Evolutionary conservation across 345 rosid genomes (phyloP), one percentile per base, ranked within the genome.

Genomic region (Lepidium sativum): DNA sequence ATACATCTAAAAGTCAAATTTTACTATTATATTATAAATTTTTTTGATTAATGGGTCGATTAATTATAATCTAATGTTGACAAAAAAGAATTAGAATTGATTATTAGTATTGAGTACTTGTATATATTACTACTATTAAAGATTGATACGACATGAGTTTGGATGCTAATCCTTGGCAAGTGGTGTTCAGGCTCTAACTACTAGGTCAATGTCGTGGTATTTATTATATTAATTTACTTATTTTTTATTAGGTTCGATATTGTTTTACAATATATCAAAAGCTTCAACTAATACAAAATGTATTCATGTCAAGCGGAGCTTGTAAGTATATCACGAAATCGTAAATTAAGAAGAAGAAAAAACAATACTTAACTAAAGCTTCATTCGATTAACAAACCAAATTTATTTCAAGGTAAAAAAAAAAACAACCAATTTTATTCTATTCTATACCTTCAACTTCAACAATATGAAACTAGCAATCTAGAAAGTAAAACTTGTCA

Each of bases 111-210:
- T n/a, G n/a, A n/a, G n/a, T n/a, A n/a, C n/a, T n/a, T n/a, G n/a
- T n/a, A n/a, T n/a, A n/a, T n/a, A n/a, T n/a, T n/a, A n/a, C n/a
- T n/a, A n/a, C n/a, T n/a, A n/a, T n/a, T n/a, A n/a, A n/a, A n/a
- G 5, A 32, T 33, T 42, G 64, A 42, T 11, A 43, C 65, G 31
- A 43, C 52, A 43, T 17, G 17, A 43, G 21, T 42, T 59, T 60
- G 39, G 40, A n/a, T 43, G 17, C 65, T 42, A 29, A 16, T 43
- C 43, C 39, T 43, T 60, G 65, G 52, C 65, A 29, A 60, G 41
- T 32, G 16, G 18, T 44, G 41, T 60, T 59, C 16, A 59, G 51
- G 65, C 52, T 43, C 65, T 60, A 60, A 60, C 65, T 60, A 29
- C 65, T 29, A 43, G 39, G 52, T 31, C 65, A 43, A 43, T 43